phyloP scores from a whole-genome alignment of 192 early-diverging fungal species.

The Spinellus fusiger region DNA sequence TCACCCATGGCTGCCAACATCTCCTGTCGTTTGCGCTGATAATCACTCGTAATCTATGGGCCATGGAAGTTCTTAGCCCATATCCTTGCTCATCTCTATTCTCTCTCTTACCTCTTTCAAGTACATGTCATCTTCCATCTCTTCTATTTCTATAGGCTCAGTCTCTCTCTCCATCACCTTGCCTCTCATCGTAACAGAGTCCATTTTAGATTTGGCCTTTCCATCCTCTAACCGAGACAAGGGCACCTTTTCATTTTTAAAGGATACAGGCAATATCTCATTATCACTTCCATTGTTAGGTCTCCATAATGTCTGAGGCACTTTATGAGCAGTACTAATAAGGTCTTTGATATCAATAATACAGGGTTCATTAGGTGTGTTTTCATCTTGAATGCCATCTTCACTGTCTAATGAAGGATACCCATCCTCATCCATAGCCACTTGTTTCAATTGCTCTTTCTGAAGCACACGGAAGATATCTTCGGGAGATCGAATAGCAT shows the following conservation, averaged over 20 bases:
- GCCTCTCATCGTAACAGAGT: conserved; percentile 37
- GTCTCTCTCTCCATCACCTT: conserved; percentile 39
- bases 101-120: conserved; percentile 33
- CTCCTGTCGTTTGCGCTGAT: conserved; percentile 20
- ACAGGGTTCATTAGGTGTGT: neutral
- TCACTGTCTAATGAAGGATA: conserved; percentile 7
- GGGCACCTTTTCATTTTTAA: neutral
- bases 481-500: conserved; percentile 15
- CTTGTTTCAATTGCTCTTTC: conserved; percentile 3
- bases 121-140: conserved; percentile 45
- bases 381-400: neutral
- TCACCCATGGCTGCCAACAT: conserved; percentile 27
- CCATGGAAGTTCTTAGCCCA: neutral
- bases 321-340: neutral
- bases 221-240: too few relatives aligned
- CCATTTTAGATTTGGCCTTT: conserved; percentile 31
- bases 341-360: conserved; percentile 14
- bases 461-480: conserved; percentile 17
- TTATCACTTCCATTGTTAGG: neutral
- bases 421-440: neutral
- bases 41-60: conserved; percentile 18
- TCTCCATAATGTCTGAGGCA: conserved; percentile 2
- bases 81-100: neutral
- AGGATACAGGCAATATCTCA: neutral
- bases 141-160: conserved; percentile 39